phyloP scores from a whole-genome alignment of 2,329 filamentous ascomycete genomes.

The Ophiostoma populinum region DNA sequence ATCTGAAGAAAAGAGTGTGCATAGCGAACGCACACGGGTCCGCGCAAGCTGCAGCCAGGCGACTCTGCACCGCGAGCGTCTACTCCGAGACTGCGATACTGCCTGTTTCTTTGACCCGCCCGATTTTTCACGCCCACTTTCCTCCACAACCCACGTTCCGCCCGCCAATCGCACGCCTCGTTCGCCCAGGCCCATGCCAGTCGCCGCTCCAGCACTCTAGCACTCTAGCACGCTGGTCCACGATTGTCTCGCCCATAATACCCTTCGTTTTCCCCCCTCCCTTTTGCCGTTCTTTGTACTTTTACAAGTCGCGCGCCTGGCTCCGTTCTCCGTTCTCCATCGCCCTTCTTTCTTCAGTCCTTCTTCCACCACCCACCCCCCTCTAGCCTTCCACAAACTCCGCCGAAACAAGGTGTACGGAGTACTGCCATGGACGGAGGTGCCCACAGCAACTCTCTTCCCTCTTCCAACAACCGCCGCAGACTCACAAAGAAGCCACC shows the following conservation, averaged over 20 bases:
- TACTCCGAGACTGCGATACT: too few species aligned
- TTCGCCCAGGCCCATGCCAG: neutral
- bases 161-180: conserved; percentile 4
- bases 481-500: conserved; percentile 46
- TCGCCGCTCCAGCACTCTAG: too few species aligned
- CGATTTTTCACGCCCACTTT: conserved; percentile 4
- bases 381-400: too few species aligned
- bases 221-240: too few species aligned
- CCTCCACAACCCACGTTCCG: conserved; percentile 4
- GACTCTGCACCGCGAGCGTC: neutral
- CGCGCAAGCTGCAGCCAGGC: neutral
- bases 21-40: neutral
- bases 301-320: conserved; percentile 3
- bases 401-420: too few species aligned
- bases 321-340: conserved; percentile 6
- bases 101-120: conserved; percentile 2
- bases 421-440: conserved; percentile 26
- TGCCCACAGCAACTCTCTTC: conserved; percentile 19
- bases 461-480: conserved; percentile 32
- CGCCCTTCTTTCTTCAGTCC: conserved; percentile 1
- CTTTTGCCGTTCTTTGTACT: neutral
- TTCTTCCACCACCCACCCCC: conserved; percentile 2
- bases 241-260: neutral
- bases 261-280: conserved; percentile 1
- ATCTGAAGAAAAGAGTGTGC: neutral